Conservation (phyloP, 2,329 filamentous ascomycete species). For the Alternaria brassicicola region DNA sequence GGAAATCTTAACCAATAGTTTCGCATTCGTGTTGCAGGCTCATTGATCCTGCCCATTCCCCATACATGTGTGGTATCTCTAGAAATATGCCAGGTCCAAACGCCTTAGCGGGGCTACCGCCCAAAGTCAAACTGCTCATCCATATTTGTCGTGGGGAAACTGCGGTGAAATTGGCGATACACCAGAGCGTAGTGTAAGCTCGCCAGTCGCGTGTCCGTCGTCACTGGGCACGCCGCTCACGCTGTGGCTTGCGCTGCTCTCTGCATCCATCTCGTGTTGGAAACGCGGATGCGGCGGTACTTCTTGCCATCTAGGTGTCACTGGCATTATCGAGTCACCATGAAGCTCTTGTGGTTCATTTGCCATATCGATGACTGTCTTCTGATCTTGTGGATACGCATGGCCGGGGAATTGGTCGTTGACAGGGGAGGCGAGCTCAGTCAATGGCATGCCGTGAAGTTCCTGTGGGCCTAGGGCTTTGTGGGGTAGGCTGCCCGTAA, state of each 20-base stretch:
- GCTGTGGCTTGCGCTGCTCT: constrained; percentile 22
- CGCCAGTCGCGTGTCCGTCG: constrained; percentile 22
- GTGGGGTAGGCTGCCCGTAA: constrained; percentile 6
- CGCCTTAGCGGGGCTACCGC: neutral
- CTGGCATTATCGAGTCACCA: constrained; percentile 25
- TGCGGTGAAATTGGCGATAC: constrained; percentile 28
- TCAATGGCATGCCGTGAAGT: constrained; percentile 33
- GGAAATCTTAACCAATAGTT: neutral
- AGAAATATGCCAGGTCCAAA: constrained; percentile 6
- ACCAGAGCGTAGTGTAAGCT: constrained; percentile 8
- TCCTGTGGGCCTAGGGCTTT: constrained; percentile 30
- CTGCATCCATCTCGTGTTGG: constrained; percentile 29
- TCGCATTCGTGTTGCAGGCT: neutral
- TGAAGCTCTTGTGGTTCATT: constrained; percentile 33
- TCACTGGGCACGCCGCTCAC: constrained; percentile 34
- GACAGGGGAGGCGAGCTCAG: constrained; percentile 29
- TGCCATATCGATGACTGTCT: constrained; percentile 29
- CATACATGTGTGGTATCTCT: constrained; percentile 17
- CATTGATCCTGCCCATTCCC: neutral
- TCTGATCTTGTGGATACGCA: constrained; percentile 26
- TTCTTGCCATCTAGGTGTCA: constrained; percentile 33
- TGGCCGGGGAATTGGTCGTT: constrained; percentile 6
- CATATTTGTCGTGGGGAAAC: neutral
- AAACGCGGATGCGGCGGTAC: constrained; percentile 21
- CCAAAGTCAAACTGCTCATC: neutral